These are phyloP conservation scores for Geranomyces michiganensis DNA, from an alignment of 192 early-diverging fungal species.

Conservation along the genomic window DNA sequence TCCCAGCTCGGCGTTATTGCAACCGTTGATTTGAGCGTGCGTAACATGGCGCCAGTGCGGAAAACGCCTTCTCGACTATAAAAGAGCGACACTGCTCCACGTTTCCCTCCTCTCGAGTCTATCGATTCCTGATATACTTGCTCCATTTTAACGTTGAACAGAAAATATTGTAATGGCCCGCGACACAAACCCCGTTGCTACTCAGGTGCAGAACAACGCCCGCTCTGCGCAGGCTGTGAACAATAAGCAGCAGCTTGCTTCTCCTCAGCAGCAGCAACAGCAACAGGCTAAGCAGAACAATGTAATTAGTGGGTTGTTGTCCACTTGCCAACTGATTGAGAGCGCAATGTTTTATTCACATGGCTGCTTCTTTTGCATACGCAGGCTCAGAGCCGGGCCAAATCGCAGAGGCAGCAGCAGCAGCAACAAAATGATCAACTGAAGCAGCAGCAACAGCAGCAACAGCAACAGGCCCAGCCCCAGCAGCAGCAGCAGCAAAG, in stretches of 20 bases:
- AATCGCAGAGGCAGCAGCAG: background rate
- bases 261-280: slow-evolving; percentile 5
- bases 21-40: too few relatives aligned
- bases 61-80: too few relatives aligned
- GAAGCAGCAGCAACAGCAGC: background rate
- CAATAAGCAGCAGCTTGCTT: background rate
- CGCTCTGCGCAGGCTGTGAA: slow-evolving; percentile 1
- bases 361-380: too few relatives aligned
- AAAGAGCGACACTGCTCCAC: too few relatives aligned
- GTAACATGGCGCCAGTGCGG: too few relatives aligned
- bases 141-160: too few relatives aligned
- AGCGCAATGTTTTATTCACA: too few relatives aligned
- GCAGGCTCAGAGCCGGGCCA: background rate
- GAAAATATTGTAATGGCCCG: background rate
- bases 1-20: too few relatives aligned
- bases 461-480: background rate
- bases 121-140: too few relatives aligned
- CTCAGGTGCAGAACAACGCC: slow-evolving; percentile 10
- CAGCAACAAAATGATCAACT: background rate
- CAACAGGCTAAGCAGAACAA: background rate
- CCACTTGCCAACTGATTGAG: too few relatives aligned
- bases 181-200: background rate
- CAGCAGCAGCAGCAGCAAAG: background rate
- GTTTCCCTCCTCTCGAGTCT: too few relatives aligned
- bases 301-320: too few relatives aligned